Evolutionary conservation across 179 eudicot genomes (phyloP), one percentile per base, ranked within the genome.

Genomic region (Patellifolia procumbens): DNA sequence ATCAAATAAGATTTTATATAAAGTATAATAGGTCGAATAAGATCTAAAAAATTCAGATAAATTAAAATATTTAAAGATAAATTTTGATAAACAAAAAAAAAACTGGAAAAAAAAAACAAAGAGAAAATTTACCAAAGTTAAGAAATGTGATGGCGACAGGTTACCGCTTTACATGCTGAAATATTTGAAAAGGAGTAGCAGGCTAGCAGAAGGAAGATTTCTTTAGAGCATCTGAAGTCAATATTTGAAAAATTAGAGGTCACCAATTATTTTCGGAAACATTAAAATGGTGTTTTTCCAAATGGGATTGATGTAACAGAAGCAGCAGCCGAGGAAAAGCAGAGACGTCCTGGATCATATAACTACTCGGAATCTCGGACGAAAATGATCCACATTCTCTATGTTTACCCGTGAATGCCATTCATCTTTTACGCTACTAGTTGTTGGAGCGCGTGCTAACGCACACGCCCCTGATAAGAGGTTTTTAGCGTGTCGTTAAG

Each of bases 131-230:
- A 10, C 45, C 45, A 10, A 39, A 10, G 45, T 7, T 60, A 9
- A 16, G 9, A 60, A 61, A 61, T 16, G 71, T 43, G 72, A 68
- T 46, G 15, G 20, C 11, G 31, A 46, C 55, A 68, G 55, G 20
- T 9, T 12, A n/a, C n/a, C n/a, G n/a, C 51, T 43, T 45, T 37
- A 68, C 53, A 68, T 45, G 72, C 72, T 10, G 72, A 46, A 68
- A 68, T 45, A 45, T 68, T 68, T 68, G 72, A 68, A 68, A 24
- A 68, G 32, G 28, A 5, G n/a, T 9, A n/a, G 51, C 32, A 42
- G 56, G 4, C 5, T 51, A 12, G 17, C 7, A 59, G 5, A 8
- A 34, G 12, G 43, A 51, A 6, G 46, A 68, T 65, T n/a, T 39
- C 31, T 39, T 45, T 45, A 10, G 19, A 32, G 55, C 10, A 37